Evolutionary conservation across 1,284 basidiomycete species (phyloP).

Genomic region (Cerioporus squamosus): DNA sequence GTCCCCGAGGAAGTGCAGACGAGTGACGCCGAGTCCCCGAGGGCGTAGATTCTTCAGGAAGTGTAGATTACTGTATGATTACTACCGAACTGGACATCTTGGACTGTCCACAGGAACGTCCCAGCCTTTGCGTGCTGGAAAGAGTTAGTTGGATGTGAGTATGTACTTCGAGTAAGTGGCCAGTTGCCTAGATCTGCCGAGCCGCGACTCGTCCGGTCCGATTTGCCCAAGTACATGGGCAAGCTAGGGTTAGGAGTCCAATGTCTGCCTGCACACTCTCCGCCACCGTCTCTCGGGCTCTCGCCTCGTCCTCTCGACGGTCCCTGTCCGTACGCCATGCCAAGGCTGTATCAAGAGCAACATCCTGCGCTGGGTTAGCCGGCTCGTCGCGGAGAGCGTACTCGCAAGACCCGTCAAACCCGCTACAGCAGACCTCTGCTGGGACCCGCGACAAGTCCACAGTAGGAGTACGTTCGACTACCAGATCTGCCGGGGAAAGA

Average conservation of each 20-base stretch:
- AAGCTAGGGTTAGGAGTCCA: constrained; percentile 16
- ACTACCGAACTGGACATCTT: not conserved
- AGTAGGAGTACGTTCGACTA: constrained; percentile 42
- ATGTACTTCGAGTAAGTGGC: no score
- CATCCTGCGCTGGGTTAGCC: no score
- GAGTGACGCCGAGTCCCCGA: no score
- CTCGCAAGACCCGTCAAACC: constrained; percentile 19
- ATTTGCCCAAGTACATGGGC: not conserved
- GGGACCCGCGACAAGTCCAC: constrained; percentile 44
- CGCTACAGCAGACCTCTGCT: constrained; percentile 26
- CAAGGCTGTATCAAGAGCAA: not conserved
- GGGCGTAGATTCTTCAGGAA: not conserved
- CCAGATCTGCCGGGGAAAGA: not conserved
- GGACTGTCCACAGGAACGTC: no score
- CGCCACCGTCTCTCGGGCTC: constrained; percentile 6
- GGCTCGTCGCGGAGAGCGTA: constrained; percentile 14
- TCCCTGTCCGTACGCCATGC: constrained; percentile 4
- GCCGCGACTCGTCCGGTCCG: no score
- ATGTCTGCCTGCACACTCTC: constrained; percentile 23
- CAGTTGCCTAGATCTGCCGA: no score
- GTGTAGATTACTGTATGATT: not conserved
- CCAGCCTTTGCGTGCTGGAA: no score
- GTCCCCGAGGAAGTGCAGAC: no score
- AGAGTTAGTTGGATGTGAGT: no score
- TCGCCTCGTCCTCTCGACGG: constrained; percentile 9